Evolutionary conservation across 2,329 filamentous ascomycete genomes (phyloP).

Genomic region (Arthrobotrys sinensis): DNA sequence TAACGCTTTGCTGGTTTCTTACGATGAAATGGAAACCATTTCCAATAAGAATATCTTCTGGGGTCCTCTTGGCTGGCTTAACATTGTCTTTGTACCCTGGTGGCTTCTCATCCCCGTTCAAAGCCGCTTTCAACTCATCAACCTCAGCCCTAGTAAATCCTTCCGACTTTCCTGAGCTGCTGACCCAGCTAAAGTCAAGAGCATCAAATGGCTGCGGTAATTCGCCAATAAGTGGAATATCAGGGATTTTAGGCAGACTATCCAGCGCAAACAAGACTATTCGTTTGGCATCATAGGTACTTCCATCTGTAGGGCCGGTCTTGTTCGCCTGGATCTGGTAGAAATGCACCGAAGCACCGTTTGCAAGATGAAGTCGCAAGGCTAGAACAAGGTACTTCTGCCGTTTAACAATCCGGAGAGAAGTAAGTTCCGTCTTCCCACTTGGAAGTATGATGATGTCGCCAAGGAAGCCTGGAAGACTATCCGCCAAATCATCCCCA

Average conservation of each 20-base stretch:
- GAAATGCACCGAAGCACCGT: constrained; percentile 22
- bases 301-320: constrained; percentile 1
- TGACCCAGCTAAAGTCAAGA: constrained; percentile 66
- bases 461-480: constrained; percentile 53
- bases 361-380: constrained; percentile 16
- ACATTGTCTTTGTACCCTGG: constrained; percentile 60
- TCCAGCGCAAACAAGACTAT: constrained; percentile 17
- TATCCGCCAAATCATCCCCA: constrained; percentile 6
- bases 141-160: constrained; percentile 61
- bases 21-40: constrained; percentile 65
- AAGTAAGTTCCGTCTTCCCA: constrained; percentile 25
- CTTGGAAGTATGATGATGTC: constrained; percentile 47
- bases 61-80: constrained; percentile 21
- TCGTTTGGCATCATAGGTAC: background rate
- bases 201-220: constrained; percentile 67
- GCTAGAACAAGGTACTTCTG: constrained; percentile 19
- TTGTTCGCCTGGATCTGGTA: constrained; percentile 20
- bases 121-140: constrained; percentile 46
- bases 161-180: constrained; percentile 27
- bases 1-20: constrained; percentile 50
- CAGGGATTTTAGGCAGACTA: constrained; percentile 15
- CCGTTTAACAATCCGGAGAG: constrained; percentile 25
- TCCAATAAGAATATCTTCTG: constrained; percentile 61
- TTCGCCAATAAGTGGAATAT: constrained; percentile 65
- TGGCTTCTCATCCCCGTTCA: constrained; percentile 9